Conservation (phyloP, 2,329 filamentous ascomycete genomes). For the Stachybotrys chartarum region DNA sequence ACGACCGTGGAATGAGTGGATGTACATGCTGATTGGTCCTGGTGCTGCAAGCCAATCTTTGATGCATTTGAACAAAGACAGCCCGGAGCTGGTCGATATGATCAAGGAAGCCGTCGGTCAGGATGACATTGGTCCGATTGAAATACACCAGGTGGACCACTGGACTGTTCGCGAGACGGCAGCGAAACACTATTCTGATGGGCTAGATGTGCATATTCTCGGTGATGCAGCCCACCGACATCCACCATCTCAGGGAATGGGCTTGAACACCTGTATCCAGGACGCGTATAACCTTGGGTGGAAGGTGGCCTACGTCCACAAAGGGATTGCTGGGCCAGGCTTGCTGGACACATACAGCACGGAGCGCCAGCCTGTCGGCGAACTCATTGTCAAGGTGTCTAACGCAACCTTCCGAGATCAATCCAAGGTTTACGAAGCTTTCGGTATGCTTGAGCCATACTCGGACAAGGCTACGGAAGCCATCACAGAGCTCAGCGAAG, state of each 20-base stretch:
- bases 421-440: slow-evolving; percentile 32
- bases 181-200: neutral
- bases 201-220: neutral
- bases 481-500: neutral
- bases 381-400: slow-evolving; percentile 42
- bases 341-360: slow-evolving; percentile 35
- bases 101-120: neutral
- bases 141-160: neutral
- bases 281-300: slow-evolving; percentile 49
- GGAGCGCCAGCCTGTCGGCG: slow-evolving; percentile 42
- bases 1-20: slow-evolving; percentile 57
- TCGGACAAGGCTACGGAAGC: neutral
- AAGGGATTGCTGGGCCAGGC: slow-evolving; percentile 18
- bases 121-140: neutral
- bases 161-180: neutral
- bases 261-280: slow-evolving; percentile 51
- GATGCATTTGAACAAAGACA: neutral
- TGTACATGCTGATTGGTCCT: slow-evolving; percentile 20
- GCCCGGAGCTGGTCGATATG: neutral
- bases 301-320: slow-evolving; percentile 41
- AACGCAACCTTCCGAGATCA: slow-evolving; percentile 52
- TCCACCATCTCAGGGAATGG: slow-evolving; percentile 48
- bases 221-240: slow-evolving; percentile 52
- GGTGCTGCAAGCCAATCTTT: no score
- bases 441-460: slow-evolving; percentile 24